Evolutionary conservation across 1,139 yeast genomes (phyloP), one percentile per base, ranked within the genome.

Genomic region (Ogataea hybrid): DNA sequence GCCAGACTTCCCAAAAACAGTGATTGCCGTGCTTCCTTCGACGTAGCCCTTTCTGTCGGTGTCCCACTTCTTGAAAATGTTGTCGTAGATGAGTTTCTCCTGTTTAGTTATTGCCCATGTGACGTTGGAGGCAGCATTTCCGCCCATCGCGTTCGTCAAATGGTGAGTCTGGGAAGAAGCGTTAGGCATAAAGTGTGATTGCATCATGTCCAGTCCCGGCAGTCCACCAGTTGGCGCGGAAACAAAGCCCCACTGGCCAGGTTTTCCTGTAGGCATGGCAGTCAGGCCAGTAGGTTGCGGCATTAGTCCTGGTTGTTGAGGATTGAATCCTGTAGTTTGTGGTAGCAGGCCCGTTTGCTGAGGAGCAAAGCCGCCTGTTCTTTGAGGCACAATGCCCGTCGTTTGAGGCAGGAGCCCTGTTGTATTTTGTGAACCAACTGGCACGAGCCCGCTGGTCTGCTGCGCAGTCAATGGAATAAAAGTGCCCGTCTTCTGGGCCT

Each of bases 61-160:
- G 61, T 90, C 97, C 89, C 96, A 90, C 33, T 95, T 95, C 42
- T 73, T 73, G 64, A 90, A 92, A 46, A 90, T 85, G 39, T 84
- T 85, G 59, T 89, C 96, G 64, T 89, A 90, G 43, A 89, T 79
- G 47, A 73, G 75, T 61, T 89, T 90, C 59, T 92, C 98, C 55
- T 87, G 92, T 54, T 83, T 81, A 36, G 94, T 76, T 58, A 90
- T 81, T 22, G 92, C 81, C 90, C 92, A 77, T 4, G 77, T 58
- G 21, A 77, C 81, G 50, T 76, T 74, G n/a, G 69, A 59, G 42
- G 70, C 69, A 52, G 68, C 61, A 5, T 68, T 58, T 3, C 79
- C 78, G 22, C 80, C 82, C 81, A 77, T 74, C 4, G 63, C 72
- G 46, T 64, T 67, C 48, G 72, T 78, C 46, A 77, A 67, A 42